These are phyloP conservation scores for Mycosphaerella sp. DNA, from an alignment of 2,329 filamentous ascomycete species.

Conservation along the genomic window DNA sequence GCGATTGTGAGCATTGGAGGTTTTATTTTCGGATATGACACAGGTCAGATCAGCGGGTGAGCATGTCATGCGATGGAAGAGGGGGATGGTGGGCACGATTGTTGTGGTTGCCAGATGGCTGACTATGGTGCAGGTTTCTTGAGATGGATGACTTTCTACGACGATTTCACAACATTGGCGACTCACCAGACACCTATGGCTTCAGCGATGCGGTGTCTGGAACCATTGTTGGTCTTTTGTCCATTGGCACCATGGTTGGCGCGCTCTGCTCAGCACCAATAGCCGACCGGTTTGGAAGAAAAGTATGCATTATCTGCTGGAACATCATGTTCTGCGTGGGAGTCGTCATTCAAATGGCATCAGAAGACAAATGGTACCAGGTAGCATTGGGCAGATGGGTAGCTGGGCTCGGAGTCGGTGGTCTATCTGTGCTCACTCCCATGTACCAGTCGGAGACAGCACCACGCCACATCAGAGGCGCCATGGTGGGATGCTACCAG, in stretches of 20 bases:
- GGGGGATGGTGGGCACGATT: too few species aligned
- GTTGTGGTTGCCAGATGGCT: slow-evolving; percentile 41
- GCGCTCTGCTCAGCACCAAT: slow-evolving; percentile 55
- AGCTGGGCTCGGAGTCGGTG: slow-evolving; percentile 61
- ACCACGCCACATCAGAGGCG: slow-evolving; percentile 58
- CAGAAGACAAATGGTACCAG: slow-evolving; percentile 54
- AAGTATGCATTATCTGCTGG: slow-evolving; percentile 56
- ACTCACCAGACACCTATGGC: slow-evolving; percentile 31
- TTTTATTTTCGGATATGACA: slow-evolving; percentile 37
- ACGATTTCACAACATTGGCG: slow-evolving; percentile 41
- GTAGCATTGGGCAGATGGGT: slow-evolving; percentile 59
- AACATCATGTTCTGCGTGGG: slow-evolving; percentile 59
- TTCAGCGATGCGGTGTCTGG: slow-evolving; percentile 58
- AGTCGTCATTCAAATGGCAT: slow-evolving; percentile 60
- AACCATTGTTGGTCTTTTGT: slow-evolving; percentile 55
- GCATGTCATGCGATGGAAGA: slow-evolving; percentile 34
- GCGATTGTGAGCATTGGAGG: slow-evolving; percentile 36
- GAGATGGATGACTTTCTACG: slow-evolving; percentile 52
- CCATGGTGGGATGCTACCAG: slow-evolving; percentile 60
- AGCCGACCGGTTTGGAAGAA: slow-evolving; percentile 57
- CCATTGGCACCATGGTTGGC: slow-evolving; percentile 56
- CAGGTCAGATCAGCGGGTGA: slow-evolving; percentile 18
- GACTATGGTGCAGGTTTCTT: slow-evolving; percentile 53
- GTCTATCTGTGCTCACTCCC: slow-evolving; percentile 57
- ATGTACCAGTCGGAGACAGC: slow-evolving; percentile 65